Percentiles rank a stretch among this genome's conserved stretches.
Evolutionary conservation across 192 early-diverging fungal species (phyloP).

Genomic region (Funneliformis mosseae): DNA sequence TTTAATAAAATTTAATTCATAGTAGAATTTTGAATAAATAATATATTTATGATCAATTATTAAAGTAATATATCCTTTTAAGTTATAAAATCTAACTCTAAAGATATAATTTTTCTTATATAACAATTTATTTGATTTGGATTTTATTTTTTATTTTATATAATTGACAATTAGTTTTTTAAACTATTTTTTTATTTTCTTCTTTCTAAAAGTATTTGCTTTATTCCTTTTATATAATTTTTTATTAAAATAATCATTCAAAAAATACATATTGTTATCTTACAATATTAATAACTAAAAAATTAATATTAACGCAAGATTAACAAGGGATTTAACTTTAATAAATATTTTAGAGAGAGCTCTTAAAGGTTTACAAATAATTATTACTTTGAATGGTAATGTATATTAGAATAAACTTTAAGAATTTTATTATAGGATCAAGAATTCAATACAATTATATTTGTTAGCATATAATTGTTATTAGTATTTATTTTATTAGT

Average conservation of each 20-base stretch:
- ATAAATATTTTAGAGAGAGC: too few relatives aligned
- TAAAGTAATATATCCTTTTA: neutral
- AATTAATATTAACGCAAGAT: too few relatives aligned
- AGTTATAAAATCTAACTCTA: slow-evolving; percentile 11
- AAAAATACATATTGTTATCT: neutral
- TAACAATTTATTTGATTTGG: slow-evolving; percentile 12
- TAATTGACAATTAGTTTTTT: neutral
- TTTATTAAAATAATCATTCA: neutral
- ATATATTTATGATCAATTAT: slow-evolving; percentile 19
- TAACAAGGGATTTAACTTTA: too few relatives aligned
- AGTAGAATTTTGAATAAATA: slow-evolving; percentile 39
- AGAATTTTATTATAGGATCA: too few relatives aligned
- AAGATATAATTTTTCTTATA: slow-evolving; percentile 25
- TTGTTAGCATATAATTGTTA: too few relatives aligned
- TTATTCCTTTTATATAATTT: neutral
- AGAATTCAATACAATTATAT: too few relatives aligned
- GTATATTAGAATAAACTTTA: too few relatives aligned
- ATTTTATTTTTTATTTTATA: slow-evolving; percentile 14
- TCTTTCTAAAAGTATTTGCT: neutral
- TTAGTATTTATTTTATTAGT: too few relatives aligned
- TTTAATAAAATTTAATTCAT: too few relatives aligned
- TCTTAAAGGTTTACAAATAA: too few relatives aligned
- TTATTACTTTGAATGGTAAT: too few relatives aligned
- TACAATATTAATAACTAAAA: too few relatives aligned
- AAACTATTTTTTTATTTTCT: neutral